phyloP scores from a whole-genome alignment of 192 early-diverging fungal genomes.

The Cladochytrium replicatum region DNA sequence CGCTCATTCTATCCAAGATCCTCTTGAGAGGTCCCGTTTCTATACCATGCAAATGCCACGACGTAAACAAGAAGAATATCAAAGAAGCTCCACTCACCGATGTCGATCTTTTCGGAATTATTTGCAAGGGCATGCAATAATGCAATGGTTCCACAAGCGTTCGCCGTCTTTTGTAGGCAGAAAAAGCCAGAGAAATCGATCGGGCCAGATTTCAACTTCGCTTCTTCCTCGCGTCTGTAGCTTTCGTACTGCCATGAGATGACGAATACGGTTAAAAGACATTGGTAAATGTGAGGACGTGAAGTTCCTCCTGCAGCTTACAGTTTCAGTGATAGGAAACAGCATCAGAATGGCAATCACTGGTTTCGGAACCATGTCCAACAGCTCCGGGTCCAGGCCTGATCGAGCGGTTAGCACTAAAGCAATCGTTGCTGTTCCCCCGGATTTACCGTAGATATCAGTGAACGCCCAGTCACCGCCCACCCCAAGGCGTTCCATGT shows the following conservation, averaged over 20 bases:
- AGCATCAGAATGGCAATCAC: slow-evolving; percentile 75
- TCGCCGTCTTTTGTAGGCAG: slow-evolving; percentile 78
- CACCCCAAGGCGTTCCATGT: too few relatives aligned
- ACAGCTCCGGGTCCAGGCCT: slow-evolving; percentile 75
- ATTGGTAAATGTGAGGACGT: neutral
- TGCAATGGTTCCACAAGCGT: slow-evolving; percentile 93
- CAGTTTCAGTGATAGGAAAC: slow-evolving; percentile 66
- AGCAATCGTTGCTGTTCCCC: too few relatives aligned
- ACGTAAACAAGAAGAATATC: too few relatives aligned
- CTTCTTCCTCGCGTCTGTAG: slow-evolving; percentile 35
- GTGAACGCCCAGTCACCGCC: too few relatives aligned
- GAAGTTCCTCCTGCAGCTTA: neutral
- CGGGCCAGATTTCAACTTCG: slow-evolving; percentile 37
- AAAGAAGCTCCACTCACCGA: slow-evolving; percentile 22
- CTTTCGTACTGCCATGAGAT: slow-evolving; percentile 27
- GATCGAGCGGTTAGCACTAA: too few relatives aligned
- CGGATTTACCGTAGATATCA: too few relatives aligned
- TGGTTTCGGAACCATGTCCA: slow-evolving; percentile 72
- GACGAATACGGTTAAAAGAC: neutral
- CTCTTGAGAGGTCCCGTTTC: slow-evolving; percentile 49
- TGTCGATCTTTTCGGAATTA: slow-evolving; percentile 39
- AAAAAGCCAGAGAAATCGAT: slow-evolving; percentile 48
- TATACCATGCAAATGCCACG: too few relatives aligned
- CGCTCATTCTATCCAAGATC: slow-evolving; percentile 53
- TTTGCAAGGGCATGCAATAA: slow-evolving; percentile 82